phyloP scores from a whole-genome alignment of 1,284 basidiomycete genomes.

The Paramarasmius palmivorus region DNA sequence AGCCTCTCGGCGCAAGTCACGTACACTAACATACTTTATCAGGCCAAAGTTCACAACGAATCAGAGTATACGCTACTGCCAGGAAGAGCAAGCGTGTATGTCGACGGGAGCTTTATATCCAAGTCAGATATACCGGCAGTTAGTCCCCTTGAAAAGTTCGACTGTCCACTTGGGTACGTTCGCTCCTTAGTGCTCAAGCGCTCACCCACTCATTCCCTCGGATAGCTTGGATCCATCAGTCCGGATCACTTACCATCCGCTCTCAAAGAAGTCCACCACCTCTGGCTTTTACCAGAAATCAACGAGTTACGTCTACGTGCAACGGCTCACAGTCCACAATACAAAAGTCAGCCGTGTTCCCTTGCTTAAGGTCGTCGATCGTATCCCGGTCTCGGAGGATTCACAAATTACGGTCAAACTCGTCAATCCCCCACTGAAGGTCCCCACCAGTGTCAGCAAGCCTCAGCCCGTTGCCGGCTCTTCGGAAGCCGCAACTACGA shows the following conservation, averaged over 20 bases:
- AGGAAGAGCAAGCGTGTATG: constrained; percentile 35
- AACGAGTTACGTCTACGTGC: constrained; percentile 24
- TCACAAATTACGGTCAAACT: constrained; percentile 28
- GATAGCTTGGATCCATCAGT: constrained; percentile 23
- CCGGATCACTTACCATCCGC: constrained; percentile 25
- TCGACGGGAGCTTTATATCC: constrained; percentile 39
- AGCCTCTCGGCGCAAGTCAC: neutral
- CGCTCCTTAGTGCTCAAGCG: too few relatives aligned
- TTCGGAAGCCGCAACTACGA: neutral
- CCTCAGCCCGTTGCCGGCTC: neutral
- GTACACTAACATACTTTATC: neutral
- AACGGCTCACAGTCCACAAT: constrained; percentile 33
- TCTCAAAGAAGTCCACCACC: constrained; percentile 25
- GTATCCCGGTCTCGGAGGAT: constrained; percentile 35
- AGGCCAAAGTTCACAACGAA: constrained; percentile 38
- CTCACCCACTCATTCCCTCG: constrained; percentile 1
- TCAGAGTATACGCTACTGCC: constrained; percentile 37
- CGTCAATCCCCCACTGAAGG: constrained; percentile 20
- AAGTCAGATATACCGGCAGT: constrained; percentile 29
- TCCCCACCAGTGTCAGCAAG: constrained; percentile 5
- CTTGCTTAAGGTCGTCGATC: constrained; percentile 31
- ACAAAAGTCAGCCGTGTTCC: constrained; percentile 27
- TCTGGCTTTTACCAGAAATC: constrained; percentile 21
- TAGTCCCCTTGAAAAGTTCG: constrained; percentile 30
- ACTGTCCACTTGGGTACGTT: constrained; percentile 9